Evolutionary conservation across 345 rosid genomes (phyloP).

Genomic region (Angophora floribunda): DNA sequence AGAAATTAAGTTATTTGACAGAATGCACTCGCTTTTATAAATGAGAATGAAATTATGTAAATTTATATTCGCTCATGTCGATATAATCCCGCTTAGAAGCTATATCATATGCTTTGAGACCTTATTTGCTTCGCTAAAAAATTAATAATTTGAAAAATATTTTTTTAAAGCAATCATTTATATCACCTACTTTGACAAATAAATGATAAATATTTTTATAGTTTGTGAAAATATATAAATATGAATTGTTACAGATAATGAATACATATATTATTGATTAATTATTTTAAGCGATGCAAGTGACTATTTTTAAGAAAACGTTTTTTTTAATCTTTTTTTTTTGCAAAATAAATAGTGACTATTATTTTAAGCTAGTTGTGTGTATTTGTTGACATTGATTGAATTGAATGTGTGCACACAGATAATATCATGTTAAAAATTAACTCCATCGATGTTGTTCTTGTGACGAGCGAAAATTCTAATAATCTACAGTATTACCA

Average conservation of each 20-base stretch:
- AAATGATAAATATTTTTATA: no score
- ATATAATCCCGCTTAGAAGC: background rate
- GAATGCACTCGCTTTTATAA: background rate
- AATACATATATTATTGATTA: background rate
- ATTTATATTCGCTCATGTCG: background rate
- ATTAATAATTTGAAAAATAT: background rate
- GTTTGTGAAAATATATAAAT: no score
- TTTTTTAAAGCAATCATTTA: background rate
- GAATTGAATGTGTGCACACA: background rate
- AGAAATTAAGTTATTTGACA: background rate
- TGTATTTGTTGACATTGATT: background rate
- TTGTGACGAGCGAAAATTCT: no score
- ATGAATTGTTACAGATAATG: no score
- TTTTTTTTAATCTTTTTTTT: no score
- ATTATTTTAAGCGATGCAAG: no score
- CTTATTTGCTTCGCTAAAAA: no score
- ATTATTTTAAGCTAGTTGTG: no score
- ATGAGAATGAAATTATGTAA: background rate
- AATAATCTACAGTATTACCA: no score
- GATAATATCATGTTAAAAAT: background rate
- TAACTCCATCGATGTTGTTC: background rate
- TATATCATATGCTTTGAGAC: background rate
- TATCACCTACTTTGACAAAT: rapidly evolving
- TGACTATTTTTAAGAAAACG: background rate
- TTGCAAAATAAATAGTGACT: no score